Conservation (phyloP, 208 protist genomes). For the Vickermania ingenoplastis region DNA sequence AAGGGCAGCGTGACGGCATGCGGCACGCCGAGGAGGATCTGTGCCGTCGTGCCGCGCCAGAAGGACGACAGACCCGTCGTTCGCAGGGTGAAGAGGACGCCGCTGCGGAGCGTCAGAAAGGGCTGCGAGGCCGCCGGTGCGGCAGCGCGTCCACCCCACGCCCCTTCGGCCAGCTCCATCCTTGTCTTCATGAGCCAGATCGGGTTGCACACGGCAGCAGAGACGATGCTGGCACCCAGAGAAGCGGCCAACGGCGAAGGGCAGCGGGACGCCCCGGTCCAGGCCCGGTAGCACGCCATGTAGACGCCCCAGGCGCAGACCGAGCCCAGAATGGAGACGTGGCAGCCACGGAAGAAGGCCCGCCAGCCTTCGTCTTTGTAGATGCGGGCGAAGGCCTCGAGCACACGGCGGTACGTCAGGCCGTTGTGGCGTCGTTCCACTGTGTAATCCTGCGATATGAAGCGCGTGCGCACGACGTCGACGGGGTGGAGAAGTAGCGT, state of each 20-base stretch:
- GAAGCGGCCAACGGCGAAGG: conserved; percentile 26
- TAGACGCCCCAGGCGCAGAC: conserved; percentile 73
- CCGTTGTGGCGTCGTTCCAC: conserved; percentile 60
- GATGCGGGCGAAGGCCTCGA: conserved; percentile 21
- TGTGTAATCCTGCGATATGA: conserved; percentile 82
- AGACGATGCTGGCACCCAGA: conserved; percentile 41
- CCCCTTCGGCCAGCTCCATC: conserved; percentile 72
- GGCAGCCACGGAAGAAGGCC: conserved; percentile 60
- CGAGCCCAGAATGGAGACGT: conserved; percentile 47
- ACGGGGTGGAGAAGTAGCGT: conserved; percentile 77
- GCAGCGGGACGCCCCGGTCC: not conserved
- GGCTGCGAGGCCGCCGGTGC: conserved; percentile 12
- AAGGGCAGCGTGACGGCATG: conserved; percentile 76
- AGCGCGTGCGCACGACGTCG: conserved; percentile 82
- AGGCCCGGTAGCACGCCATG: conserved; percentile 73
- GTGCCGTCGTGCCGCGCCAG: conserved; percentile 70
- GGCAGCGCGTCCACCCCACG: not conserved
- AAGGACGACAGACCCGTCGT: conserved; percentile 49
- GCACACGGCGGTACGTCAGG: conserved; percentile 40
- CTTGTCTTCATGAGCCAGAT: conserved; percentile 88
- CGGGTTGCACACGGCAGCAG: conserved; percentile 66
- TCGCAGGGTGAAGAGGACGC: conserved; percentile 41
- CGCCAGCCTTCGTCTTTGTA: conserved; percentile 43
- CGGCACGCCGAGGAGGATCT: conserved; percentile 68
- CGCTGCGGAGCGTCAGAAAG: conserved; percentile 49